A percentile compares a stretch with the other conserved stretches of the same genome.
phyloP scores from a whole-genome alignment of 176 grass and related monocot genomes.

The Puya raimondii region DNA sequence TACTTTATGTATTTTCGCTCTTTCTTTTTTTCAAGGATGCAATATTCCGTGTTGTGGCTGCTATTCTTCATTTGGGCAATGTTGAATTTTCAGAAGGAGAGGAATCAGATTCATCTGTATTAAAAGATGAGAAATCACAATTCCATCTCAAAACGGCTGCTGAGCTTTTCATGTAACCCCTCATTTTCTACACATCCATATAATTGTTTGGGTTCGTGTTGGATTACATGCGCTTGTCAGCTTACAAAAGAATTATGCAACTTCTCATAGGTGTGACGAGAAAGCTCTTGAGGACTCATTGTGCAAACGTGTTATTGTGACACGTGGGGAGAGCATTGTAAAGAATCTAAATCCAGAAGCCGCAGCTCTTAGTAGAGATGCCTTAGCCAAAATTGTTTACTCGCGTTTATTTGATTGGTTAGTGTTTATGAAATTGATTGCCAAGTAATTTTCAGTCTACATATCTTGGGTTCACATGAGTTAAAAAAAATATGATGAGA shows the following conservation, averaged over 20 bases:
- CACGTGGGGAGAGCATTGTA: slow-evolving; percentile 80
- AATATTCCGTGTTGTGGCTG: slow-evolving; percentile 95
- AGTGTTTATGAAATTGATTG: slow-evolving; percentile 17
- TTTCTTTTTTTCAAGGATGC: slow-evolving; percentile 39
- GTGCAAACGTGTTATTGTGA: slow-evolving; percentile 87
- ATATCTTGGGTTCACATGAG: too few relatives aligned
- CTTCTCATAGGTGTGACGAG: slow-evolving; percentile 62
- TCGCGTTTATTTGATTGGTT: slow-evolving; percentile 95
- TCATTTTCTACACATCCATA: slow-evolving; percentile 18
- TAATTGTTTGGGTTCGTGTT: slow-evolving; percentile 8
- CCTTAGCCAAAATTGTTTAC: slow-evolving; percentile 89
- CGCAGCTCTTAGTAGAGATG: slow-evolving; percentile 92
- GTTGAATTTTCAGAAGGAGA: slow-evolving; percentile 84
- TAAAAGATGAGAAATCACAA: slow-evolving; percentile 76
- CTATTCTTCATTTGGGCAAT: slow-evolving; percentile 98
- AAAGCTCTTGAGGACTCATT: slow-evolving; percentile 77
- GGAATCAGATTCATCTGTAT: slow-evolving; percentile 76
- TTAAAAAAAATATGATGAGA: background rate
- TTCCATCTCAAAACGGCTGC: slow-evolving; percentile 86
- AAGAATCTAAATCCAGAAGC: slow-evolving; percentile 67
- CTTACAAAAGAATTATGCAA: background rate
- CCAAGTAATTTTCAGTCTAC: too few relatives aligned
- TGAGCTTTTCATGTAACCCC: slow-evolving; percentile 87
- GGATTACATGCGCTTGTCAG: slow-evolving; percentile 20
- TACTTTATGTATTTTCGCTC: background rate